Base-by-base conservation (phyloP, 2,329 filamentous ascomycete genomes). In the Stemphylium lycopersici region DNA sequence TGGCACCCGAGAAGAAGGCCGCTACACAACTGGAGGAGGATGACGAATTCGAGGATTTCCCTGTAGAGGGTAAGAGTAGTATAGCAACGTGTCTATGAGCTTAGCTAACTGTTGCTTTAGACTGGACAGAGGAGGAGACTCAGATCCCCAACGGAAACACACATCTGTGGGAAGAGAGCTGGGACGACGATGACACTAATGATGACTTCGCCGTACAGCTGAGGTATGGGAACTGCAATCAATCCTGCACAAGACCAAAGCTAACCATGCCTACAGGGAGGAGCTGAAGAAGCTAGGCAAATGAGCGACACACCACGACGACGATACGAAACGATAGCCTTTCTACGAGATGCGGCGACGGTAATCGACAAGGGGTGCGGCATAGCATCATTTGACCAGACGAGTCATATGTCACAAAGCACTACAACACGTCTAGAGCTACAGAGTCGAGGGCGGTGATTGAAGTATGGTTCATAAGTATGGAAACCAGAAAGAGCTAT, bases 31-130 rank as follows among this genome's bases (percentile, higher is more conserved):
- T 98, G 24, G 95, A 96, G 77, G 95, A 99, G 76, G 95, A 99
- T 73, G 95, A 99, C 77, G 95, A 99, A 80, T 99, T 99, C 71
- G 95, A 99, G 76, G 95, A 99, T 77, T 99, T 99, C 72, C 95
- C 95, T 22, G 90, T 96, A 52, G 93, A 99, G 79, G 92, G 95
- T 96, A 79, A 7, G 53, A 26, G 6, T 11, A 3, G 6, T 6
- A 3, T 11, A 6, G 4, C 2, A 12, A 24, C n/a, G 6, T 6
- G 5, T 13, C 15, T 13, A n/a, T 38, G 1, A 13, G 16, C n/a
- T 7, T 45, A 15, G 48, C 63, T 68, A 26, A 69, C 49, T 16
- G 12, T 7, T 24, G 26, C 20, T 16, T 7, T 6, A 77, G 95
- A 98, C 79, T 99, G 95, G 95, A 83, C 88, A 48, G 88, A 92